A percentile compares a stretch with the other conserved stretches of the same genome.
Evolutionary conservation across 1,139 yeast species (phyloP).

Genomic region (Saccharomyces hybrid): DNA sequence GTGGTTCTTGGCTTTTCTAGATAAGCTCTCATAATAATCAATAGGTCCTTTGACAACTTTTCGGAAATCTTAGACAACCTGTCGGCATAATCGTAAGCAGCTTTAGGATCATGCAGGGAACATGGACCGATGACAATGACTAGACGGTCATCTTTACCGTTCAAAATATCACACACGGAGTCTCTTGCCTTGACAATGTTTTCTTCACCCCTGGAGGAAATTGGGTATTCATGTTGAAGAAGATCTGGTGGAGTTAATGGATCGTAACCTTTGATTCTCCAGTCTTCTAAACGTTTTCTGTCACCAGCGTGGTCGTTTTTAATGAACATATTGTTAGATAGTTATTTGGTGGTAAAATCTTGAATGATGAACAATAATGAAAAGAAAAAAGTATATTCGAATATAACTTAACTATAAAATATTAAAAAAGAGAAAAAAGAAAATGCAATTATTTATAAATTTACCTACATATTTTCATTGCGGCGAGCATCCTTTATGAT

Average conservation of each 20-base stretch:
- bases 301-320: slow-evolving; percentile 78
- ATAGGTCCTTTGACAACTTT: slow-evolving; percentile 63
- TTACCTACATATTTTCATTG: background rate
- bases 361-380: background rate
- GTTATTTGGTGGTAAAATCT: background rate
- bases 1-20: slow-evolving; percentile 97
- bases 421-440: background rate
- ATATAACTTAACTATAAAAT: background rate
- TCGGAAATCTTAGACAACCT: slow-evolving; percentile 54
- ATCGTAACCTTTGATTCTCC: slow-evolving; percentile 92
- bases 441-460: background rate
- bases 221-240: slow-evolving; percentile 81
- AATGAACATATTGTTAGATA: slow-evolving; percentile 54
- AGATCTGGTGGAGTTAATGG: slow-evolving; percentile 93
- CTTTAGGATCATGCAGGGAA: slow-evolving; percentile 88
- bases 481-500: background rate
- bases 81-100: slow-evolving; percentile 82
- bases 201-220: slow-evolving; percentile 50
- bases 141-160: slow-evolving; percentile 73
- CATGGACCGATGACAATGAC: slow-evolving; percentile 91
- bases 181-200: slow-evolving; percentile 71
- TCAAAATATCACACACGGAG: slow-evolving; percentile 59
- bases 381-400: background rate
- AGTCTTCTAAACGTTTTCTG: slow-evolving; percentile 74
- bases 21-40: slow-evolving; percentile 93